phyloP scores from a whole-genome alignment of 176 grass and related monocot species.

The Juncus effusus region DNA sequence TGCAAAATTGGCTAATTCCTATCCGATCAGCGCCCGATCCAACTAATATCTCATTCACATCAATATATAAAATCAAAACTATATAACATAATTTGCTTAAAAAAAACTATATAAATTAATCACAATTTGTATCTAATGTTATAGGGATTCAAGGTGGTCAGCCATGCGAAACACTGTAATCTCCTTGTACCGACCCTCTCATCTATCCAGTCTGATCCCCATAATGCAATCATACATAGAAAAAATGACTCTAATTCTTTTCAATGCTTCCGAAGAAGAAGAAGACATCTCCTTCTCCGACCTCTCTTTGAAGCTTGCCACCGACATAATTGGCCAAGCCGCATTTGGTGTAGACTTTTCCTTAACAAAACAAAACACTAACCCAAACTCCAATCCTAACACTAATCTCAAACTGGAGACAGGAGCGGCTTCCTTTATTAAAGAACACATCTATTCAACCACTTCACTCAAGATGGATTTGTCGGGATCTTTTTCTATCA shows the following conservation, averaged over 20 bases:
- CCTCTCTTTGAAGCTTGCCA: slow-evolving; percentile 63
- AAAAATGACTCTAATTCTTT: slow-evolving; percentile 28
- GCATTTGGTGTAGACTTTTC: slow-evolving; percentile 65
- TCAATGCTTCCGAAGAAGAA: neutral
- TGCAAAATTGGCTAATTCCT: too few species aligned
- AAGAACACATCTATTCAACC: slow-evolving; percentile 63
- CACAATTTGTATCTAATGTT: too few species aligned
- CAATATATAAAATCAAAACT: too few species aligned
- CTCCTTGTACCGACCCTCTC: slow-evolving; percentile 75
- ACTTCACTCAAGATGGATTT: slow-evolving; percentile 82
- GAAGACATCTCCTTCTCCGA: slow-evolving; percentile 52
- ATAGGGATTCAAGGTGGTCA: slow-evolving; percentile 57
- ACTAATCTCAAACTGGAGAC: neutral
- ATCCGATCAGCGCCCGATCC: too few species aligned
- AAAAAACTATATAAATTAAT: too few species aligned
- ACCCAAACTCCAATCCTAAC: neutral
- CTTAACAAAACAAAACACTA: slow-evolving; percentile 28
- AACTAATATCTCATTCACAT: too few species aligned
- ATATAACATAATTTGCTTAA: too few species aligned
- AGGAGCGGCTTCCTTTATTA: slow-evolving; percentile 48
- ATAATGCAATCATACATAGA: slow-evolving; percentile 61
- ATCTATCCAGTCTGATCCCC: slow-evolving; percentile 61
- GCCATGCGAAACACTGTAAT: slow-evolving; percentile 73
- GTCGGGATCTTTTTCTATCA: slow-evolving; percentile 55
- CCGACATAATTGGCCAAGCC: slow-evolving; percentile 59